Base-by-base conservation (phyloP, 2,329 filamentous ascomycete genomes). In the Seiridium cupressi region DNA sequence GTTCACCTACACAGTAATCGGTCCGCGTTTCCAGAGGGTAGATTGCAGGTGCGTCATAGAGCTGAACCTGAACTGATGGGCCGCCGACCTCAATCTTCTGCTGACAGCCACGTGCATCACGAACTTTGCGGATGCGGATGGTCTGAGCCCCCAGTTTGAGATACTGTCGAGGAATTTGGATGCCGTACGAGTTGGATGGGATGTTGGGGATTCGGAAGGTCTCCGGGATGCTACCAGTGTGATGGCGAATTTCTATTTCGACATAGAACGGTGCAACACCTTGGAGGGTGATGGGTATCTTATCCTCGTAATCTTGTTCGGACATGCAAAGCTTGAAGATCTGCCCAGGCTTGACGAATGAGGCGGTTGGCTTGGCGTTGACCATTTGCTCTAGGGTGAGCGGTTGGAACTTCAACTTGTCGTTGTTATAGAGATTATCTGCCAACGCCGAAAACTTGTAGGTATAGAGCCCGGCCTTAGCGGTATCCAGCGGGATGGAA, bases 1-100 rank as follows among this genome's bases (percentile, higher is more conserved):
- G 89, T 74, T 99, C 95, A 65, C 96, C 95, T 9, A 99, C 93
- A 74, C 95, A 99, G 77, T 94, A 97, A 77, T 99, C 92, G 13
- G 83, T 83, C 62, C 91, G 88, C 32, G 90, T 88, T 70, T 98
- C 93, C 42, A 97, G 83, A 3, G 94, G 88, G 61, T 93, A 91
- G 68, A 98, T 96, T 5, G 91, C 91, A 1, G 95, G 95, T 0
- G 95, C 92, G 68, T 98, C 93, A 68, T 93, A 96, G 6, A 99
- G 91, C 62, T 94, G 90, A 54, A 99, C 91, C 69, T 96, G 90
- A 13, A 99, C 92, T 7, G 91, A 87, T 0, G 92, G 90, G 0
- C 87, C 84, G 61, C 87, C 85, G 53, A 83, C 79, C 55, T 92
- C 89, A 51, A 89, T 89, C 66, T 89, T 90, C 66, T 89, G 87